phyloP scores from a whole-genome alignment of 306 rosid species.

The Lathyrus tuberosus region DNA sequence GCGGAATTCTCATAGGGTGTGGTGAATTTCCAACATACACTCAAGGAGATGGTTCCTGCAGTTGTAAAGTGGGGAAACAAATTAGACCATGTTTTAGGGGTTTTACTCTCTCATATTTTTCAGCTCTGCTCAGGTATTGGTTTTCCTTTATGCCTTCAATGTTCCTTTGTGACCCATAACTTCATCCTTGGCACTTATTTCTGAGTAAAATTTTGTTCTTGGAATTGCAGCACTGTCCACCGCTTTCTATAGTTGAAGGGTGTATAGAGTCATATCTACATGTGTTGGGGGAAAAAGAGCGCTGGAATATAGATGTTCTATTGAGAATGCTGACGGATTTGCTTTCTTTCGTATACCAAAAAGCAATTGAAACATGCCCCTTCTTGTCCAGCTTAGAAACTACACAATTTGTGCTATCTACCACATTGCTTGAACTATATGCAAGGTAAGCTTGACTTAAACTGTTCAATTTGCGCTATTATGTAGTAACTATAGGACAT shows the following conservation, averaged over 20 bases:
- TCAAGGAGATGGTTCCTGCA: constrained; percentile 79
- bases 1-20: too few relatives aligned
- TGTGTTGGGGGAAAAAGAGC: constrained; percentile 85
- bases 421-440: constrained; percentile 76
- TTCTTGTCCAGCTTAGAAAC: constrained; percentile 59
- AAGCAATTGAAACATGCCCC: constrained; percentile 80
- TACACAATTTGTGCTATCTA: constrained; percentile 54
- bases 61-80: constrained; percentile 89
- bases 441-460: constrained; percentile 57
- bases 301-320: constrained; percentile 86
- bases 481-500: constrained; percentile 21
- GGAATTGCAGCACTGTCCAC: constrained; percentile 76
- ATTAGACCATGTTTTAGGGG: constrained; percentile 72
- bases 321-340: constrained; percentile 69
- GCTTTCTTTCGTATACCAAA: constrained; percentile 69
- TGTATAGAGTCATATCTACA: constrained; percentile 83
- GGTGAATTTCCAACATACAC: too few relatives aligned
- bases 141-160: constrained; percentile 26
- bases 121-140: constrained; percentile 75
- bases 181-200: constrained; percentile 29
- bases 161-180: constrained; percentile 27
- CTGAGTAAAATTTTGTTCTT: constrained; percentile 14
- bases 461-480: constrained; percentile 25
- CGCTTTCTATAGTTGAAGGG: constrained; percentile 91
- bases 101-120: constrained; percentile 66